Base-by-base conservation (phyloP, 371 early-diverging fungal genomes). In the Actinomortierella ambigua region DNA sequence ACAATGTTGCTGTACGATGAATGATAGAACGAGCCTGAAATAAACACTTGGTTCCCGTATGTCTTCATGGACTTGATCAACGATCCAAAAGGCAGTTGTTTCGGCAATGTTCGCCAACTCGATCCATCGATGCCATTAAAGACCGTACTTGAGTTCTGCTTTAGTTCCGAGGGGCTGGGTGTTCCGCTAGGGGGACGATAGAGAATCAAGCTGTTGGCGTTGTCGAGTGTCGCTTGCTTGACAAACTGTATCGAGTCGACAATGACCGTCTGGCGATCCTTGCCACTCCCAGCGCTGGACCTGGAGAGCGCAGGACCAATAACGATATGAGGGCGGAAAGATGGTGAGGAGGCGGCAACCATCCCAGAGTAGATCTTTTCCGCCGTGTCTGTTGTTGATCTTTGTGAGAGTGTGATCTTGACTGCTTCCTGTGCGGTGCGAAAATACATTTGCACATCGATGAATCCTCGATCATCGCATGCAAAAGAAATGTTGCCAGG, bases 171-270 rank as follows among this genome's bases (percentile, higher is more conserved):
- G 48, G 13, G 24, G 29, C 24, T 50, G 51, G 28, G 22, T 24
- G 51, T 50, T 24, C 23, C 24, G 6, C 57, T 22, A 1, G 62
- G 57, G 0, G 63, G 63, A 2, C 53, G 57, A 28, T 68, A 68
- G 39, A 69, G 67, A 17, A 75, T 22, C 43, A 76, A 28, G 23
- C 76, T 63, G 52, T 69, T 65, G 41, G 70, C 57, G n/a, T 58
- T 47, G 59, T 69, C 63, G 43, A 69, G 50, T 0, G 88, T 81
- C 3, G 83, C 68, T 4, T 61, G 61, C 59, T 85, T 87, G 29
- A 84, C 76, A 55, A 82, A 85, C 61, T 85, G 85, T 15, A 87
- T 76, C 22, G 81, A 76, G 57, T 82, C 77, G 4, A 82, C 84
- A 6, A 80, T 75, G 9, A 88, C 54, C 0, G 71, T 61, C 18